These are phyloP conservation scores for Apiotrichum domesticum DNA, from an alignment of 1,284 basidiomycete genomes.

Conservation along the genomic window DNA sequence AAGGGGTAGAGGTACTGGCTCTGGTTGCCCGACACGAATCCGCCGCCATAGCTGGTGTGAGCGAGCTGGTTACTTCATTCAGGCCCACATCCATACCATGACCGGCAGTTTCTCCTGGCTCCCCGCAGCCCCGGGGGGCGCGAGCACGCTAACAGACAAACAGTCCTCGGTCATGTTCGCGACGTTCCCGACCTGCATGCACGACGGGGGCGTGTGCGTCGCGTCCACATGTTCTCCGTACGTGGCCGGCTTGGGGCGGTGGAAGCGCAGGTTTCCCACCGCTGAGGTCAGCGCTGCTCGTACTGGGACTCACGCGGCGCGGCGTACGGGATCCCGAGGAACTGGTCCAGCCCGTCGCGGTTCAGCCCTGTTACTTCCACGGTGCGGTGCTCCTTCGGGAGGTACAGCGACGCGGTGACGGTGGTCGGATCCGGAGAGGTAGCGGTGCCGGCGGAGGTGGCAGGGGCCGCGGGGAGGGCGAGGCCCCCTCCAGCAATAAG, in stretches of 20 bases:
- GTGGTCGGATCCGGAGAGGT: too few species aligned
- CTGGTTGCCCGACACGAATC: constrained; percentile 22
- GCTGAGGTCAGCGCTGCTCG: constrained; percentile 44
- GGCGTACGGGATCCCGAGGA: constrained; percentile 11
- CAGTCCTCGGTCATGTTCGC: constrained; percentile 44
- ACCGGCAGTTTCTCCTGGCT: constrained; percentile 32
- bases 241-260: constrained; percentile 18
- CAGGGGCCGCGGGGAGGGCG: too few species aligned
- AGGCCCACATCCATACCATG: constrained; percentile 21
- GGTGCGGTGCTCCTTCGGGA: too few species aligned
- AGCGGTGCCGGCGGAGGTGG: too few species aligned
- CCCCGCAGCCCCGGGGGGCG: constrained; percentile 16
- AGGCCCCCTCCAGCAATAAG: too few species aligned
- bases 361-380: too few species aligned
- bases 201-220: constrained; percentile 26
- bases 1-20: constrained; percentile 20
- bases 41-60: constrained; percentile 36
- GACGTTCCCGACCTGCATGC: constrained; percentile 29
- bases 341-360: background rate
- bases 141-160: constrained; percentile 45
- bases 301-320: constrained; percentile 8
- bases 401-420: too few species aligned
- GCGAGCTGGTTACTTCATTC: background rate
- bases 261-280: constrained; percentile 48
- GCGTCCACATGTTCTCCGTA: constrained; percentile 30